Percentiles rank a stretch among this genome's conserved stretches.
Conservation (phyloP, 768 basidiomycete genomes). For the Lentinula detonsa region DNA sequence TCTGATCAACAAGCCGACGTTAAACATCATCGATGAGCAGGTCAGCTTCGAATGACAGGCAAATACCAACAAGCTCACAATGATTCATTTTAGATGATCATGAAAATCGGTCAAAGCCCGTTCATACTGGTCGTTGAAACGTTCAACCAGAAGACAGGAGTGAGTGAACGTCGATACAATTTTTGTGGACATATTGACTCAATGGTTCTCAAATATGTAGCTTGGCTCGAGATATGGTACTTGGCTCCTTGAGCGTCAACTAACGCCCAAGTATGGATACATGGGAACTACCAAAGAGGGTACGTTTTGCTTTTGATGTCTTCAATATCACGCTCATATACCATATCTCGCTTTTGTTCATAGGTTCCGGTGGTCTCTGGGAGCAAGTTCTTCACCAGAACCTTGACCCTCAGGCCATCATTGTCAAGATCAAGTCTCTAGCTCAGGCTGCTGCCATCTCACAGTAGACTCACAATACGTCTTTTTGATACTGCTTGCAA, state of each 20-base stretch:
- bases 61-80: background rate
- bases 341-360: constrained; percentile 11
- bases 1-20: constrained; percentile 78
- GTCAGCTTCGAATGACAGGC: constrained; percentile 22
- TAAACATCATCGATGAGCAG: constrained; percentile 82
- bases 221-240: constrained; percentile 83
- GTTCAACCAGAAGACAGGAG: constrained; percentile 86
- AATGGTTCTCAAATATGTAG: constrained; percentile 17
- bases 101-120: constrained; percentile 63
- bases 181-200: background rate
- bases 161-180: constrained; percentile 15
- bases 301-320: constrained; percentile 1
- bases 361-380: constrained; percentile 57
- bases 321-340: constrained; percentile 16
- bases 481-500: background rate
- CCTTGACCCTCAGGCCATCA: constrained; percentile 67
- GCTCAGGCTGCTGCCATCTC: constrained; percentile 17
- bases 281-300: constrained; percentile 78
- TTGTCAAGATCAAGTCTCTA: constrained; percentile 43
- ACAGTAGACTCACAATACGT: background rate
- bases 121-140: constrained; percentile 87
- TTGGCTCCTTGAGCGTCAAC: constrained; percentile 77
- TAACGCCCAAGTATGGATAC: constrained; percentile 78
- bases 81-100: constrained; percentile 36
- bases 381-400: constrained; percentile 83